These are phyloP conservation scores for Malassezia sp. DNA, from an alignment of 1,284 basidiomycete species.

Conservation along the genomic window DNA sequence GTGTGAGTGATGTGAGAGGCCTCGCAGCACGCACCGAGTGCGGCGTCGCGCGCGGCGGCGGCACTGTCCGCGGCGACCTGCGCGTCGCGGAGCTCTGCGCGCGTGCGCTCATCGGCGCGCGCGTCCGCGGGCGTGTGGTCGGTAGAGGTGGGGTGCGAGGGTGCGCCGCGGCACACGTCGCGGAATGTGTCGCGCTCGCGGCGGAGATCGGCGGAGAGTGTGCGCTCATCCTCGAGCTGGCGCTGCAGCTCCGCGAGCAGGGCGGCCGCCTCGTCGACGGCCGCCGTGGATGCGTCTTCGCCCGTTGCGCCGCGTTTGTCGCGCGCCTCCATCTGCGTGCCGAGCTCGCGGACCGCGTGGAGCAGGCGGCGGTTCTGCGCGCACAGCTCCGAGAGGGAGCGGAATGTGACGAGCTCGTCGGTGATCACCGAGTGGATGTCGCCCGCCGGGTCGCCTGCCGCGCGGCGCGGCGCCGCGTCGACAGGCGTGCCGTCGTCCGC, in stretches of 20 bases:
- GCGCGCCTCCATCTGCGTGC: constrained; percentile 44
- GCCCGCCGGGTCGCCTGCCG: constrained; percentile 8
- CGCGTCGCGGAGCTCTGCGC: constrained; percentile 1
- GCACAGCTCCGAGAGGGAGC: constrained; percentile 66
- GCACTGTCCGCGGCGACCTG: neutral
- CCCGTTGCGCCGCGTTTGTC: constrained; percentile 54
- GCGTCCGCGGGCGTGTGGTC: neutral
- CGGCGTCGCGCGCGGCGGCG: constrained; percentile 8
- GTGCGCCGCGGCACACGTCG: constrained; percentile 57
- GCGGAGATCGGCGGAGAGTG: constrained; percentile 63
- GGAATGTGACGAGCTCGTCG: constrained; percentile 78
- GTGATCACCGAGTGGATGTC: constrained; percentile 60
- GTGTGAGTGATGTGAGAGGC: too few relatives aligned
- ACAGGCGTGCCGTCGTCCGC: constrained; percentile 51
- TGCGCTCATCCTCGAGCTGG: constrained; percentile 62
- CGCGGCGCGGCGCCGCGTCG: constrained; percentile 14
- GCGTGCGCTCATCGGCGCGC: neutral
- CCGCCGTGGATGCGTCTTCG: too few relatives aligned
- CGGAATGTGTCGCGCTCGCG: constrained; percentile 80
- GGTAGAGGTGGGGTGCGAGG: too few relatives aligned
- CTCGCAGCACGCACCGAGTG: too few relatives aligned
- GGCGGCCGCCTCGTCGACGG: constrained; percentile 72
- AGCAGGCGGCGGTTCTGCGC: constrained; percentile 81
- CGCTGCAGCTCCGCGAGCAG: constrained; percentile 67
- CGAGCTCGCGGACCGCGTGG: constrained; percentile 62